phyloP scores from a whole-genome alignment of 371 early-diverging fungal genomes.

The Mortierella polycephala region DNA sequence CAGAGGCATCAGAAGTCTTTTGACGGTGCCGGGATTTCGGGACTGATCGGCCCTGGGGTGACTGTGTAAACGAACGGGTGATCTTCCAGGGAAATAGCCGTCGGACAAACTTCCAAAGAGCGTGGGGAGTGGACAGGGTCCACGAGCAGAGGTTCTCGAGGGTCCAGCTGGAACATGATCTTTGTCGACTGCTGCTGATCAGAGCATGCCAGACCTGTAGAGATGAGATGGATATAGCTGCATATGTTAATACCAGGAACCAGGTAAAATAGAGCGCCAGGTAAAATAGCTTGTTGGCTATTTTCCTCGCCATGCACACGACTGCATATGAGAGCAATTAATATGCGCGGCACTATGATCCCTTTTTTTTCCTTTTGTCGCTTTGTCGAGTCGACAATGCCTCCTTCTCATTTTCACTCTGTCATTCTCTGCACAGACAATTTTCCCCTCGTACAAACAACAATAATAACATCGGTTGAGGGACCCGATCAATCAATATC shows the following conservation, averaged over 20 bases:
- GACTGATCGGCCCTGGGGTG: conserved; percentile 20
- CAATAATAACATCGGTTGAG: background rate
- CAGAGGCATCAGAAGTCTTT: conserved; percentile 5
- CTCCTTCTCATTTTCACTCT: background rate
- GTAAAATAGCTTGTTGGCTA: background rate
- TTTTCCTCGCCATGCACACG: background rate
- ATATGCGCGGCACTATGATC: background rate
- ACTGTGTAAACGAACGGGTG: conserved; percentile 23
- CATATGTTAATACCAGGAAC: no score
- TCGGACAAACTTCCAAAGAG: conserved; percentile 13
- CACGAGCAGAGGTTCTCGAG: conserved; percentile 22
- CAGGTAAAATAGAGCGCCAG: no score
- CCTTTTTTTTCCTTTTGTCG: background rate
- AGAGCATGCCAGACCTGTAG: conserved; percentile 28
- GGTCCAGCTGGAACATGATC: conserved; percentile 22
- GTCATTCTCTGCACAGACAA: background rate
- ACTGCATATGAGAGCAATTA: conserved; percentile 25
- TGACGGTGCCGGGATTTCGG: conserved; percentile 16
- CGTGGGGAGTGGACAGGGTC: conserved; percentile 19
- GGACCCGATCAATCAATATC: no score
- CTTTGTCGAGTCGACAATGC: background rate
- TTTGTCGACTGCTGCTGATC: conserved; percentile 17
- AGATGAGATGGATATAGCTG: no score
- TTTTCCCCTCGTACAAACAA: background rate
- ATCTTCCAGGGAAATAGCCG: conserved; percentile 41